These are phyloP conservation scores for Nannizziopsis arthrosporioides DNA, from an alignment of 2,329 filamentous ascomycete species.

Conservation along the genomic window DNA sequence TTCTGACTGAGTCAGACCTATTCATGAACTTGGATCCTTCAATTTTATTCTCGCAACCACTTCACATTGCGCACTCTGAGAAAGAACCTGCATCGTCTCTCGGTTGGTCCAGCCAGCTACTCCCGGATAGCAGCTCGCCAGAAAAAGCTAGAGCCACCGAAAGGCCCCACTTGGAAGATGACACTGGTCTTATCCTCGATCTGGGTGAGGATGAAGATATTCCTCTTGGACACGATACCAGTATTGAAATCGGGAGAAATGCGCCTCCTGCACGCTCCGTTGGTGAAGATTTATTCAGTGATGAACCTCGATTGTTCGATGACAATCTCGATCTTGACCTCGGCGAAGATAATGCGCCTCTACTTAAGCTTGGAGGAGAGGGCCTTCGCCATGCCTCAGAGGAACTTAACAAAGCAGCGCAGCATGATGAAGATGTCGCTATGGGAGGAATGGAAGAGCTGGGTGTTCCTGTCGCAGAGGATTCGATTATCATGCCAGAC, in stretches of 20 bases:
- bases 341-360: slow-evolving; percentile 36
- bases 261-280: slow-evolving; percentile 56
- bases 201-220: slow-evolving; percentile 51
- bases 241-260: slow-evolving; percentile 83
- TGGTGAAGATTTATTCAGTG: slow-evolving; percentile 41
- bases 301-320: slow-evolving; percentile 49
- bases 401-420: slow-evolving; percentile 49
- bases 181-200: slow-evolving; percentile 62
- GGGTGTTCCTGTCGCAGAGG: slow-evolving; percentile 47
- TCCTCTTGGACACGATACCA: slow-evolving; percentile 54
- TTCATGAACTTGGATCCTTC: slow-evolving; percentile 75
- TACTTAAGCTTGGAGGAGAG: slow-evolving; percentile 29
- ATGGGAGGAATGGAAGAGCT: slow-evolving; percentile 39
- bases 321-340: slow-evolving; percentile 45
- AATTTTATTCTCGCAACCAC: slow-evolving; percentile 65
- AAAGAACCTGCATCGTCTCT: slow-evolving; percentile 28
- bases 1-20: slow-evolving; percentile 83
- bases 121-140: slow-evolving; percentile 52
- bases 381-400: slow-evolving; percentile 30
- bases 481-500: slow-evolving; percentile 29
- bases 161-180: slow-evolving; percentile 48
- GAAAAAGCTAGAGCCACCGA: slow-evolving; percentile 47
- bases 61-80: slow-evolving; percentile 31
- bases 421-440: slow-evolving; percentile 44
- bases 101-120: slow-evolving; percentile 64